Conservation (phyloP, 805 yeast species). For the Saccharomycopsis fibuligera region DNA sequence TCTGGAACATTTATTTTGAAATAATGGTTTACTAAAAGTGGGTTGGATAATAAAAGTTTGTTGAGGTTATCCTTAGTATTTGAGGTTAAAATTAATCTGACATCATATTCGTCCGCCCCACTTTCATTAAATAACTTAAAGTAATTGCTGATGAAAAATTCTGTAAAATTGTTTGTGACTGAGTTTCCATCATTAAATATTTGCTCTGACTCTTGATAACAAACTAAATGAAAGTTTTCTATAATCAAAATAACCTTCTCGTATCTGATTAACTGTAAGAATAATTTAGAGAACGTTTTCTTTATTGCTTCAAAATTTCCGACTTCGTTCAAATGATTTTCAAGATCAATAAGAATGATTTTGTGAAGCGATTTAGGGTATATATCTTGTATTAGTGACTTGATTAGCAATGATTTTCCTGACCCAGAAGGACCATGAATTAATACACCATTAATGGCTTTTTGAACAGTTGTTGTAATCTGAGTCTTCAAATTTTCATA, state of each 20-base stretch:
- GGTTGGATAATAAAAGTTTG: conserved; percentile 54
- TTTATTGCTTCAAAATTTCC: conserved; percentile 37
- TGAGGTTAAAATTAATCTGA: conserved; percentile 55
- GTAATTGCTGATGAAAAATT: conserved; percentile 45
- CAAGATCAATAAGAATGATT: conserved; percentile 47
- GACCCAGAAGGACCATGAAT: conserved; percentile 73
- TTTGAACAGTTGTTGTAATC: conserved; percentile 34
- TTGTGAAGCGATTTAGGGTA: conserved; percentile 36
- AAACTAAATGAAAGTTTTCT: conserved; percentile 71
- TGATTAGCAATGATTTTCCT: conserved; percentile 63
- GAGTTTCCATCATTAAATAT: conserved; percentile 40
- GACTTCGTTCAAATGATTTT: conserved; percentile 46
- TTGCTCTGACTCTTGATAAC: conserved; percentile 56
- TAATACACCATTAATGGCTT: conserved; percentile 49
- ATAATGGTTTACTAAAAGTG: conserved; percentile 54
- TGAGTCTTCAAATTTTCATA: conserved; percentile 39
- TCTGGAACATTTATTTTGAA: conserved; percentile 62
- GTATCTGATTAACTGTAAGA: conserved; percentile 52
- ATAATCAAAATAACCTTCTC: conserved; percentile 68
- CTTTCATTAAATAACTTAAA: conserved; percentile 23
- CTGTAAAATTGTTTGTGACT: conserved; percentile 58
- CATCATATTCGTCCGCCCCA: conserved; percentile 28
- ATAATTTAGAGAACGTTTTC: conserved; percentile 39
- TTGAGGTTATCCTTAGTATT: conserved; percentile 62
- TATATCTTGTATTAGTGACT: conserved; percentile 36